Base-by-base conservation (phyloP, 495 filamentous ascomycete genomes). In the Immersiella caudata region DNA sequence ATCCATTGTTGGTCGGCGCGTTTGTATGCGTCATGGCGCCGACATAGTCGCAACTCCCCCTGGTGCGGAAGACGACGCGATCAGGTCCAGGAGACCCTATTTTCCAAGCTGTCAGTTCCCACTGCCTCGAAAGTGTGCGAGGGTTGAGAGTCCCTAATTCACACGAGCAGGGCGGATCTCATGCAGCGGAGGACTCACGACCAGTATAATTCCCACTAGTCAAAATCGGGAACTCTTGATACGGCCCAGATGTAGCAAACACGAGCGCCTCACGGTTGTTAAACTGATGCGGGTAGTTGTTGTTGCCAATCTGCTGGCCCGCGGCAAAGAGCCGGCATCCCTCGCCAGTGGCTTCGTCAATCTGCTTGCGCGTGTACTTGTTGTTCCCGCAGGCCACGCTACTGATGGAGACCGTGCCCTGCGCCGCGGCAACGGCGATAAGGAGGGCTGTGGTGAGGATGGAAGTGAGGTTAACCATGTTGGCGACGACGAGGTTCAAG, bases 221-320 rank as follows among this genome's bases (percentile, higher is more conserved):
- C 2, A 76, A 55, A 55, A 76, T 73, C 61, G 74, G 74, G 27
- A 76, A 76, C 29, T 76, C 74, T 52, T 73, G 66, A 35, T 68
- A 73, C 2, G 71, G 71, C 2, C 71, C 68, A 1, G 63, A 50
- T 0, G 60, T 51, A 12, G 68, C 63, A 57, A 73, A 72, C 9
- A 70, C 52, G 6, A 73, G 59, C 14, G 46, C 56, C 49, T 72
- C 68, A 40, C 58, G 66, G 73, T 76, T 76, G 64, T 73, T 73
- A 71, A 71, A 76, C n/a, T 49, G 40, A 35, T 76, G 74, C 1
- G 74, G 74, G 62, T 76, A 76, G 25, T 68, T 71, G 59, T 67
- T 69, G 12, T 25, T 65, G 27, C 73, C 73, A 9, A 76, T 8
- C 63, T 68, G 66, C 46, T 67, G 51, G 59, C 60, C 56, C 26